Evolutionary conservation across 1,284 basidiomycete species (phyloP).

Genomic region (Caloboletus inedulis): DNA sequence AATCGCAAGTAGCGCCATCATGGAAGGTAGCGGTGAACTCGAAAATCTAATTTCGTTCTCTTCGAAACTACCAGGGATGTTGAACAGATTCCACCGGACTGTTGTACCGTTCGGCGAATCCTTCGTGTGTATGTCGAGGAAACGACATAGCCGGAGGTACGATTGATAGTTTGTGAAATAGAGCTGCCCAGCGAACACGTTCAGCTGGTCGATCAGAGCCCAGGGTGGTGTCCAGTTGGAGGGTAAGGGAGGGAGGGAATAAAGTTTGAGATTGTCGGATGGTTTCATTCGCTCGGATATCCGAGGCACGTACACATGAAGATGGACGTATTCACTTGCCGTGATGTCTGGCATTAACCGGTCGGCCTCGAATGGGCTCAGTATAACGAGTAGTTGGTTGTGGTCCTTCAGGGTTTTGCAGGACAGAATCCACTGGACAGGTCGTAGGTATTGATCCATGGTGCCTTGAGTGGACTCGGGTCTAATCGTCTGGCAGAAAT

Average conservation of each 20-base stretch:
- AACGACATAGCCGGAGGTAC: conserved; percentile 21
- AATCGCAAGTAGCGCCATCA: not conserved
- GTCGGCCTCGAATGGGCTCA: conserved; percentile 45
- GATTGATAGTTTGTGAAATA: not conserved
- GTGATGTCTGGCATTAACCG: conserved; percentile 38
- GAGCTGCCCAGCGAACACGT: not conserved
- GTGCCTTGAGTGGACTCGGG: not conserved
- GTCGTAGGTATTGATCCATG: conserved; percentile 34
- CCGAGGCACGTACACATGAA: conserved; percentile 43
- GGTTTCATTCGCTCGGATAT: conserved; percentile 33
- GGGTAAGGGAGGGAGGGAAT: conserved; percentile 29
- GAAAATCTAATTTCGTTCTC: not conserved
- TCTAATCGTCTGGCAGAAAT: conserved; percentile 15
- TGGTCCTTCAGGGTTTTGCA: not conserved
- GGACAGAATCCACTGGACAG: conserved; percentile 43
- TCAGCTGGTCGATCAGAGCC: conserved; percentile 2
- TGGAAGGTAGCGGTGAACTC: not conserved
- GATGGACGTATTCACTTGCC: conserved; percentile 23
- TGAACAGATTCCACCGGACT: not conserved
- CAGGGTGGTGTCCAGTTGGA: not conserved
- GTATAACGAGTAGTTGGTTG: conserved; percentile 25
- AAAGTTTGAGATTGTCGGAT: conserved; percentile 37
- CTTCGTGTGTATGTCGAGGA: not conserved
- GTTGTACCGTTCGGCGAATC: not conserved
- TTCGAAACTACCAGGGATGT: not conserved